These are phyloP conservation scores for Exserohilum rostratum DNA, from an alignment of 2,329 filamentous ascomycete species.

Conservation along the genomic window DNA sequence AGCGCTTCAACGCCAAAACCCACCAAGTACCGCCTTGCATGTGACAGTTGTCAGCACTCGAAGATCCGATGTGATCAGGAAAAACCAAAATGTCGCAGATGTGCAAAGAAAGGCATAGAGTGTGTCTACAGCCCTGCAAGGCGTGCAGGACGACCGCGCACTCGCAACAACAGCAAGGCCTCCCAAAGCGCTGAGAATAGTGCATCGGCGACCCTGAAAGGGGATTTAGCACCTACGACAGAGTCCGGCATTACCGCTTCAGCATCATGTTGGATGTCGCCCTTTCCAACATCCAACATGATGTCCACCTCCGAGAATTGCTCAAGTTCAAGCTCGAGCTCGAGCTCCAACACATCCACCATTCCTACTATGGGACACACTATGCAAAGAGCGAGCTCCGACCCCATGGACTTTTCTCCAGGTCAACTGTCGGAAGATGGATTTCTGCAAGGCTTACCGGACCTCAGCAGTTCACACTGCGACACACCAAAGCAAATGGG, in stretches of 20 bases:
- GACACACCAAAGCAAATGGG: not conserved
- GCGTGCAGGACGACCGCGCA: conserved; percentile 11
- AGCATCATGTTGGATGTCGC: not conserved
- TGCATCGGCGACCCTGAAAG: not conserved
- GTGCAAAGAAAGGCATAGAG: conserved; percentile 12
- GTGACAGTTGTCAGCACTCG: conserved; percentile 13
- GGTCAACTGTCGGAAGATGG: conserved; percentile 1
- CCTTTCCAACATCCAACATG: conserved; percentile 1
- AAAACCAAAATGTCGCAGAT: conserved; percentile 13
- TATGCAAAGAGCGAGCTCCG: not conserved
- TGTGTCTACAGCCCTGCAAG: conserved; percentile 12
- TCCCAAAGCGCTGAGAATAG: not conserved
- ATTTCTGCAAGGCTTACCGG: conserved; percentile 4
- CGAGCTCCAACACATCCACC: conserved; percentile 1
- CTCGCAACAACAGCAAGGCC: conserved; percentile 8
- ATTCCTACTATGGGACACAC: not conserved
- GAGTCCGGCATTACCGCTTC: not conserved
- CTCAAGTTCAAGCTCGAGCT: conserved; percentile 4
- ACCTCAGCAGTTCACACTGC: conserved; percentile 1
- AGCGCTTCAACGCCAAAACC: conserved; percentile 1
- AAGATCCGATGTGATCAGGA: conserved; percentile 13
- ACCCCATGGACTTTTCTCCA: conserved; percentile 4
- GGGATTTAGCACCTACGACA: not conserved
- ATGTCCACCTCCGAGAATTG: not conserved
- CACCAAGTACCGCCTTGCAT: conserved; percentile 11